Conservation (phyloP, 148 eudicot genomes). For the Fagopyrum esculentum region DNA sequence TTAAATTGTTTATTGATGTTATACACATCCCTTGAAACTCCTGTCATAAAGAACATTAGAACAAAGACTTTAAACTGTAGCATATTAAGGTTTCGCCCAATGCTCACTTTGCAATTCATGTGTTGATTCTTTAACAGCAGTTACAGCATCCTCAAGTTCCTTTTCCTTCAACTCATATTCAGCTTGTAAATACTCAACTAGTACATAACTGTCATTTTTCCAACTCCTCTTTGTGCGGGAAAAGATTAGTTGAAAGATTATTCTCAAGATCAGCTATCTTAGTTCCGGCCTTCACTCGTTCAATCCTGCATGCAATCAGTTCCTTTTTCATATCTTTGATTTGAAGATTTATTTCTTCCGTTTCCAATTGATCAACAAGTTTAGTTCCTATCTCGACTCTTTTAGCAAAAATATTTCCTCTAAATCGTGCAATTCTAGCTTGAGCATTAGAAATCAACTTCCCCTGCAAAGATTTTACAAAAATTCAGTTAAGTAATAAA, state of each 20-base stretch:
- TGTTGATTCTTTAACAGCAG: slow-evolving; percentile 50
- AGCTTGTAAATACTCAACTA: slow-evolving; percentile 38
- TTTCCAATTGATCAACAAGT: slow-evolving; percentile 80
- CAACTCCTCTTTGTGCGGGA: slow-evolving; percentile 72
- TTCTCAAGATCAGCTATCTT: slow-evolving; percentile 91
- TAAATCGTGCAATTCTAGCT: too few relatives aligned
- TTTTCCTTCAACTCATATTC: slow-evolving; percentile 67
- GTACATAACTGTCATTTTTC: slow-evolving; percentile 68
- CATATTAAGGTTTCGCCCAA: background rate
- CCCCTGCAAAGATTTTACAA: too few relatives aligned
- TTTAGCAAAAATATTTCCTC: too few relatives aligned
- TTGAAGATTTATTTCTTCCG: slow-evolving; percentile 90
- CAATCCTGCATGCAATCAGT: slow-evolving; percentile 64
- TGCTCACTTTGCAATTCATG: slow-evolving; percentile 60
- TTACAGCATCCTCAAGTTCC: slow-evolving; percentile 66
- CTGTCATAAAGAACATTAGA: slow-evolving; percentile 25
- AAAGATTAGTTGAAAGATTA: slow-evolving; percentile 85
- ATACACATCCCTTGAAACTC: slow-evolving; percentile 53
- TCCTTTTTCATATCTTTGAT: slow-evolving; percentile 80
- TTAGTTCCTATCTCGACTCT: slow-evolving; percentile 90
- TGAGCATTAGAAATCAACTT: too few relatives aligned
- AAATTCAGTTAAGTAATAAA: too few relatives aligned
- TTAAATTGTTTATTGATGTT: slow-evolving; percentile 47
- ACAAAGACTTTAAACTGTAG: background rate
- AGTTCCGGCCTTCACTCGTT: slow-evolving; percentile 85